Evolutionary conservation across 169 alveolate genomes (phyloP).

Genomic region (Cryptosporidium canis): DNA sequence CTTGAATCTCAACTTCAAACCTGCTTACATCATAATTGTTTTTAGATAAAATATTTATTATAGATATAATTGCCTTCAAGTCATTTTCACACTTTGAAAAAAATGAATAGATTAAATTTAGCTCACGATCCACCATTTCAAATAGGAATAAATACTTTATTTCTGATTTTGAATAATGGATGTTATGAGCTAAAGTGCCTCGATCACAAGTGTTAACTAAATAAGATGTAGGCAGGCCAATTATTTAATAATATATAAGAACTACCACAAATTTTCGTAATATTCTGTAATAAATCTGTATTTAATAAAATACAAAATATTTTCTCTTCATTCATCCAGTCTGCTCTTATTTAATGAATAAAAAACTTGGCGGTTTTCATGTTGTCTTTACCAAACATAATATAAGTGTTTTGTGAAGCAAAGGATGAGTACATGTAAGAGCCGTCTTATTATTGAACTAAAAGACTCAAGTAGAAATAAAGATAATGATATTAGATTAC

Average conservation of each 20-base stretch:
- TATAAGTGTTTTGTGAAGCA: not conserved
- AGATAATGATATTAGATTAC: slow-evolving; percentile 28
- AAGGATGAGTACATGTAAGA: slow-evolving; percentile 61
- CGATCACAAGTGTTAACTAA: too few species aligned
- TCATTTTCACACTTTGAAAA: slow-evolving; percentile 15
- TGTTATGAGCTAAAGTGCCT: too few species aligned
- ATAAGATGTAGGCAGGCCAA: too few species aligned
- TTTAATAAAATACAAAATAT: not conserved
- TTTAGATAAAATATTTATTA: not conserved
- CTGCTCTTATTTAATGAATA: not conserved
- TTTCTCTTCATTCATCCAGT: not conserved
- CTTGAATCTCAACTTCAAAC: not conserved
- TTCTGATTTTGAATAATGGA: too few species aligned
- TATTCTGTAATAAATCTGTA: too few species aligned
- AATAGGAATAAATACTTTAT: not conserved
- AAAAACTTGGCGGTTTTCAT: not conserved
- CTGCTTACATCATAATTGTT: not conserved
- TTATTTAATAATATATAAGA: too few species aligned
- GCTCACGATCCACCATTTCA: slow-evolving; percentile 19
- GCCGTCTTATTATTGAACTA: slow-evolving; percentile 32
- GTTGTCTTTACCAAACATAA: not conserved
- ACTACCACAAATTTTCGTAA: too few species aligned
- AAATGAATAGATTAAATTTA: not conserved
- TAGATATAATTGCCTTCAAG: not conserved
- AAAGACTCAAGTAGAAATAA: slow-evolving; percentile 15